These are phyloP conservation scores for Oryza punctata DNA, from an alignment of 176 grass and related monocot genomes.

Conservation along the genomic window DNA sequence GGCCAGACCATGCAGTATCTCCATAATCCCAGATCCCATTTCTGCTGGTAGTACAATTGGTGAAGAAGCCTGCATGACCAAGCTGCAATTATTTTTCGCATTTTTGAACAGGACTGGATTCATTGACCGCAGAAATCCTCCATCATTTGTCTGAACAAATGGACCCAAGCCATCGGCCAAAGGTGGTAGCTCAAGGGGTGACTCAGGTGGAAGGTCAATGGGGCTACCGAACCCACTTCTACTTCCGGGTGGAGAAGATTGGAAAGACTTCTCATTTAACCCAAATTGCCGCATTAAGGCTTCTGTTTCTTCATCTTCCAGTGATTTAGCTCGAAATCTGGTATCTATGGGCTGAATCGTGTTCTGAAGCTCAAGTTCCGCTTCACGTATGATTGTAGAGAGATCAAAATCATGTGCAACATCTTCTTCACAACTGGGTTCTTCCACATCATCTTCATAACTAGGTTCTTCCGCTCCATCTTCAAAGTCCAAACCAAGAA, in stretches of 20 bases:
- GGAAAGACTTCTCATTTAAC: constrained; percentile 69
- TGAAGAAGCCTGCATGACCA: constrained; percentile 91
- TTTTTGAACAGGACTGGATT: constrained; percentile 71
- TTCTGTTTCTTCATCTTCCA: constrained; percentile 92
- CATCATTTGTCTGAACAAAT: constrained; percentile 88
- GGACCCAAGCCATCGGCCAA: constrained; percentile 75
- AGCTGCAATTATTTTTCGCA: constrained; percentile 78
- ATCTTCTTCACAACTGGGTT: constrained; percentile 45
- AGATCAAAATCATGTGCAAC: constrained; percentile 63
- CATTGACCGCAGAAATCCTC: constrained; percentile 90
- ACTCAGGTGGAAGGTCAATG: constrained; percentile 65
- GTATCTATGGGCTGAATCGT: constrained; percentile 38
- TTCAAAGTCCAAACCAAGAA: constrained; percentile 69
- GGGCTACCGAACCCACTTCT: constrained; percentile 77
- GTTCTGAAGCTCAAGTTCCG: constrained; percentile 73
- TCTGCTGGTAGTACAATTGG: constrained; percentile 96
- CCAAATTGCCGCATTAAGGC: constrained; percentile 87
- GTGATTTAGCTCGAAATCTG: constrained; percentile 60
- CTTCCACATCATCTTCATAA: constrained; percentile 47
- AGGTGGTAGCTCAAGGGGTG: constrained; percentile 60
- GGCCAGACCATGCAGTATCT: constrained; percentile 82
- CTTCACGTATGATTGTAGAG: constrained; percentile 64
- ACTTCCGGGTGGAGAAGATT: constrained; percentile 65
- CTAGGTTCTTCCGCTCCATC: constrained; percentile 40
- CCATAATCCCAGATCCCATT: constrained; percentile 98